Conservation (phyloP, 1,139 yeast species). For the Sugiyamaella castrensis region DNA sequence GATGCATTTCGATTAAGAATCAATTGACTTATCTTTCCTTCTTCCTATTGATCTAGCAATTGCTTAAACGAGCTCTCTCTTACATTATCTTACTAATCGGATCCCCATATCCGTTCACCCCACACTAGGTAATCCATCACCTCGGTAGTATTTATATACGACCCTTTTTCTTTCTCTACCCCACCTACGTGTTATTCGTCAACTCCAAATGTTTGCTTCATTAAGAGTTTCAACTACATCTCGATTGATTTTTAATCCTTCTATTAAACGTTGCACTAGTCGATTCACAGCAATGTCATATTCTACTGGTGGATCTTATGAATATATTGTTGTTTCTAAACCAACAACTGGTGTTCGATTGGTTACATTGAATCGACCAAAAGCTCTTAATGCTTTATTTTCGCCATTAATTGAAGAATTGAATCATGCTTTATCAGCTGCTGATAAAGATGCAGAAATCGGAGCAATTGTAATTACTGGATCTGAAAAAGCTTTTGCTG, state of each 20-base stretch:
- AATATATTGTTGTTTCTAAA: conserved; percentile 40
- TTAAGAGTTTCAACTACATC: background rate
- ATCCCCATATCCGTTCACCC: too few species aligned
- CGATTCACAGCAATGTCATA: conserved; percentile 20
- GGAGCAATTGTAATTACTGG: conserved; percentile 52
- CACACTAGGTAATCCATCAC: too few species aligned
- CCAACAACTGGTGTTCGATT: conserved; percentile 45
- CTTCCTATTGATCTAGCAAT: too few species aligned
- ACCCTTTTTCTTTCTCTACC: too few species aligned
- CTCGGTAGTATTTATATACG: too few species aligned
- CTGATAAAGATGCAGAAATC: conserved; percentile 41
- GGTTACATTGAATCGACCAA: conserved; percentile 62
- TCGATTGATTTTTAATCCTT: background rate
- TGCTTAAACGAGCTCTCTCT: too few species aligned
- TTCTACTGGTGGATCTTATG: conserved; percentile 37
- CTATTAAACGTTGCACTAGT: conserved; percentile 1
- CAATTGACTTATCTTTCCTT: too few species aligned
- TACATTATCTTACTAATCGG: too few species aligned
- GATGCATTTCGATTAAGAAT: too few species aligned
- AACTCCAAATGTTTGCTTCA: conserved; percentile 5
- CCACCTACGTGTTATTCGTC: too few species aligned
- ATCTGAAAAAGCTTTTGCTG: conserved; percentile 47
- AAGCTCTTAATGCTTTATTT: conserved; percentile 62
- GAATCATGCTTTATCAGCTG: conserved; percentile 40
- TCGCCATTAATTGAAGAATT: conserved; percentile 47